Percentiles rank a stretch among this genome's conserved stretches.
phyloP scores from a whole-genome alignment of 148 eudicot genomes.

The Polygonum aviculare region DNA sequence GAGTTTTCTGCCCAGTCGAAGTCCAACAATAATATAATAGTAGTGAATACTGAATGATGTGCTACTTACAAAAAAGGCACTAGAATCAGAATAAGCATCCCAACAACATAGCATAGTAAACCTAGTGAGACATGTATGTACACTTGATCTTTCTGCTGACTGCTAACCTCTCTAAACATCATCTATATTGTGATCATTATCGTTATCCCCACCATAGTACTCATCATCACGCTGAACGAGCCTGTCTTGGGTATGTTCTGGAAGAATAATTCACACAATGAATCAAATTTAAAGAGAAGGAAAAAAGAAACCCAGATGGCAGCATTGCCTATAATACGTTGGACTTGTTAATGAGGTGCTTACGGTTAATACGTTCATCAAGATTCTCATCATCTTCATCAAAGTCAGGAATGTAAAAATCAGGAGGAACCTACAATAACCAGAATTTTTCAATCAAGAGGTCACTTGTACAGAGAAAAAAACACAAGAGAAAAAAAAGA shows the following conservation, averaged over 20 bases:
- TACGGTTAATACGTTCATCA: slow-evolving; percentile 81
- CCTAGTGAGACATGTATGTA: neutral
- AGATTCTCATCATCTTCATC: slow-evolving; percentile 90
- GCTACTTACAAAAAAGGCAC: neutral
- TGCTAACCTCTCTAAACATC: slow-evolving; percentile 24
- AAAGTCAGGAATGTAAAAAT: slow-evolving; percentile 89
- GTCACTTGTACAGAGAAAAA: too few relatives aligned
- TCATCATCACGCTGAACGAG: slow-evolving; percentile 85
- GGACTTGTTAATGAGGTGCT: slow-evolving; percentile 19
- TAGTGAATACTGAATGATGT: neutral
- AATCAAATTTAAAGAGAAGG: neutral
- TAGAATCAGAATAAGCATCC: neutral
- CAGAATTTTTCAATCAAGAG: neutral
- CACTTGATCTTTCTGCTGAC: neutral
- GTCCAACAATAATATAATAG: neutral
- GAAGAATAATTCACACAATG: neutral
- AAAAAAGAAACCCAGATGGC: neutral
- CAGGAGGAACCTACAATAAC: slow-evolving; percentile 80
- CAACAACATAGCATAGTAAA: neutral
- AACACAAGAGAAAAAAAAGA: neutral
- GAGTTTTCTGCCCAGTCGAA: neutral
- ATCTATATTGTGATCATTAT: slow-evolving; percentile 60
- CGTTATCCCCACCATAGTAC: slow-evolving; percentile 81
- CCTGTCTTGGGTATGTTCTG: slow-evolving; percentile 81
- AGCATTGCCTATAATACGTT: neutral